Base-by-base conservation (phyloP, 805 yeast genomes). In the Ogataea philodendri region DNA sequence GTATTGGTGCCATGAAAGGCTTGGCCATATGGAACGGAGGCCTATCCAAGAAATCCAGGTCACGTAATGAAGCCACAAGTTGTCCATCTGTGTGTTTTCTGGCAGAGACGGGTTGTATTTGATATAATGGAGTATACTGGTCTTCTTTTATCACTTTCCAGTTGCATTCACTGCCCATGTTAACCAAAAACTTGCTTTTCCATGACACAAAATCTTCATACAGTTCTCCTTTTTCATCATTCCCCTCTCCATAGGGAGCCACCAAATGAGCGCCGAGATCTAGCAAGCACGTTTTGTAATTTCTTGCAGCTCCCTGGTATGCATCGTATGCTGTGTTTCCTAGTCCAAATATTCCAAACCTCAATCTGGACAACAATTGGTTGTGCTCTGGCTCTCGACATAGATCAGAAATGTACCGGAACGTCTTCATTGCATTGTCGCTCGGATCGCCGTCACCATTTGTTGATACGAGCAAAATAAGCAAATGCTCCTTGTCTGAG, bases 391-490 rank as follows among this genome's bases (percentile, higher is more conserved):
- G 14, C 13, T 29, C 18, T 3, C n/a, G 6, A 25, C 32, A 14
- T 1, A 22, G 16, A 4, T 32, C 39, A 19, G 19, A 10, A 25
- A 52, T 69, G 54, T 60, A 71, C 31, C 76, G 77, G 54, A 72
- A 79, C 53, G 88, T 82, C 14, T 72, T 74, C 18, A 74, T 69
- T 4, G 95, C 90, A 51, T 85, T 84, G 57, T 89, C 96, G 19
- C 97, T 89, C 46, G 94, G 95, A 57, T 90, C 97, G 53, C 97
- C 97, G 61, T 90, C 97, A 44, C 97, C 97, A 54, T 89, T 88
- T 6, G 96, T 84, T 17, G 97, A 87, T 55, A 90, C 66, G 52
- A 89, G 72, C 52, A 89, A 79, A 34, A 70, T 60, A 18, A 62
- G 57, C 2, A 50, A 14, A 5, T 17, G 22, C 39, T 72, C 71